Evolutionary conservation across 2,329 filamentous ascomycete species (phyloP), one percentile per base, ranked within the genome.

Genomic region (Fusarium austroafricanum): DNA sequence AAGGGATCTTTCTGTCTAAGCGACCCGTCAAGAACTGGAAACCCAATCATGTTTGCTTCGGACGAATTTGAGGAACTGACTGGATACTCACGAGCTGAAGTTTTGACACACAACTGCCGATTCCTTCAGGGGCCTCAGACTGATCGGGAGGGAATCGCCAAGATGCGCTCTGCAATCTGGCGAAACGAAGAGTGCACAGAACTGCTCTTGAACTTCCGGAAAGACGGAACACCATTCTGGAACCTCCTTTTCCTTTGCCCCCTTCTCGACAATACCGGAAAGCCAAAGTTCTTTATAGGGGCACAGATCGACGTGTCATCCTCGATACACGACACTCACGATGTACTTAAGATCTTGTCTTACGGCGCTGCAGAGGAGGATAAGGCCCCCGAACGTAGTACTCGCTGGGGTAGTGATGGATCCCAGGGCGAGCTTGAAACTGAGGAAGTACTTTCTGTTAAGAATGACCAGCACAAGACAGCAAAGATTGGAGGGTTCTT

Each of bases 1-100:
- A 87, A 86, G 10, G 82, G 86, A 47, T 86, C 86, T 21, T 89
- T 89, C 66, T 87, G 86, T 56, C 72, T 89, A 17, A 87, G 84
- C 1, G 83, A 89, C 68, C 84, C 84, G 1, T 70, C 76, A 6
- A 78, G 79, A 42, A 78, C 80, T 0, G 83, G 86, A 49, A 86
- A 86, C 60, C 83, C 85, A 0, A 83, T 86, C 38, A 63, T 80
- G 0, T 83, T 76, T 57, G 82, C 81, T 5, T 85, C 84, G 0
- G 83, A 86, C 56, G 83, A 83, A 2, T 87, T 87, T 59, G 77
- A 84, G 46, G 75, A 79, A n/a, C 74, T 87, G 6, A 86, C 84
- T 1, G 85, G 85, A 7, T 86, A 85, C 61, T 61, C 75, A 2
- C 76, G 83, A 31, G 73, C 70, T 12, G 84, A 87, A 35, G 80